Percentiles rank a stretch among this genome's conserved stretches.
Conservation (phyloP, 116 monocot species). For the Phalaenopsis hybrid region DNA sequence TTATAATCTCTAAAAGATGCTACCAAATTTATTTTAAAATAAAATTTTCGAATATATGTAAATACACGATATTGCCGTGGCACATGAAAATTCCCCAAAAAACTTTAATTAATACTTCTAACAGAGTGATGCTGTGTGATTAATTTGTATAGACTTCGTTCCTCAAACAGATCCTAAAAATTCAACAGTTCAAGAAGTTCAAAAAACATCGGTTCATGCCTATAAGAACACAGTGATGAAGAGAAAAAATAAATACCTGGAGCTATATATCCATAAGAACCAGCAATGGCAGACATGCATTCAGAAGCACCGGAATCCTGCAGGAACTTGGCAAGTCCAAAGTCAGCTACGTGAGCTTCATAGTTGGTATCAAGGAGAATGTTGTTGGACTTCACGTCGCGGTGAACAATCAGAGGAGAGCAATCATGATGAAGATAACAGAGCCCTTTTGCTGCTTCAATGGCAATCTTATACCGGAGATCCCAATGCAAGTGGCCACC, state of each 20-base stretch:
- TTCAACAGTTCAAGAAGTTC: too few species aligned
- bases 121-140: too few species aligned
- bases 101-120: too few species aligned
- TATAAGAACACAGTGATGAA: background rate
- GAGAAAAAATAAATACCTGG: slow-evolving; percentile 28
- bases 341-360: slow-evolving; percentile 45
- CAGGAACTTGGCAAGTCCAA: slow-evolving; percentile 46
- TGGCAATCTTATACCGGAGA: slow-evolving; percentile 36
- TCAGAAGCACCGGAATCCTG: slow-evolving; percentile 44
- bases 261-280: slow-evolving; percentile 48
- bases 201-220: background rate
- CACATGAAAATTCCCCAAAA: too few species aligned
- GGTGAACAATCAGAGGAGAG: slow-evolving; percentile 38
- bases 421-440: slow-evolving; percentile 47
- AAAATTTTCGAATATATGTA: too few species aligned
- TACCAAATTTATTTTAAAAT: too few species aligned
- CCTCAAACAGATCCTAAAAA: too few species aligned
- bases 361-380: slow-evolving; percentile 38
- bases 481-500: slow-evolving; percentile 42
- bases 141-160: too few species aligned
- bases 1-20: too few species aligned
- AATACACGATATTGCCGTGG: too few species aligned
- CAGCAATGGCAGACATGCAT: slow-evolving; percentile 47
- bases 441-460: slow-evolving; percentile 42
- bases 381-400: slow-evolving; percentile 48